Evolutionary conservation across 805 yeast species (phyloP).

Genomic region (Maudiozyma pseudohumilis): DNA sequence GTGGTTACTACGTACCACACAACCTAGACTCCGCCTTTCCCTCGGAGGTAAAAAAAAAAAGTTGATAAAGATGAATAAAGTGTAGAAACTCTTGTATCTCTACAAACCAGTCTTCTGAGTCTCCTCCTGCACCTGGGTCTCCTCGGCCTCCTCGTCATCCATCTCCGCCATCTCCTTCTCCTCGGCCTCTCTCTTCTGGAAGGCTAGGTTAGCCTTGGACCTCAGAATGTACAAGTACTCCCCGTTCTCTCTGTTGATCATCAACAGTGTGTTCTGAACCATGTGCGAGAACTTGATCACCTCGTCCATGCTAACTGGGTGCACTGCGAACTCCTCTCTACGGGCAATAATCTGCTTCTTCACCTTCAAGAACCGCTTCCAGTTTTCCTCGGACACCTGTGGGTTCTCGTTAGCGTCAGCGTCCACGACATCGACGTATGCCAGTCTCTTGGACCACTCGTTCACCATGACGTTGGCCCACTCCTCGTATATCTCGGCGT

Average conservation of each 20-base stretch:
- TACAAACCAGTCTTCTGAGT: no score
- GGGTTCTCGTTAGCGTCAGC: slow-evolving; percentile 25
- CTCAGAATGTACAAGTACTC: slow-evolving; percentile 48
- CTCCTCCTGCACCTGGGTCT: slow-evolving; percentile 5
- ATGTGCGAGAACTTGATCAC: slow-evolving; percentile 27
- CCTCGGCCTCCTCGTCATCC: background rate
- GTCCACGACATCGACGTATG: slow-evolving; percentile 29
- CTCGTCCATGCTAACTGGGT: slow-evolving; percentile 4
- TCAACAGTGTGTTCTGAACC: slow-evolving; percentile 34
- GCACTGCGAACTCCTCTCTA: slow-evolving; percentile 41
- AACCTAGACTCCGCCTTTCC: no score
- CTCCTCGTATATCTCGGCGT: slow-evolving; percentile 62
- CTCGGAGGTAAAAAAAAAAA: no score
- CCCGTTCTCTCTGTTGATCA: slow-evolving; percentile 49
- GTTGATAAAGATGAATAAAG: no score
- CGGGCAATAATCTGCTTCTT: slow-evolving; percentile 46
- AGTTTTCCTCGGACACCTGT: slow-evolving; percentile 37
- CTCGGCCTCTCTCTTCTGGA: slow-evolving; percentile 42
- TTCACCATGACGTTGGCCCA: slow-evolving; percentile 58
- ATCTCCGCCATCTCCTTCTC: slow-evolving; percentile 25
- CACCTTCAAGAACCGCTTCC: slow-evolving; percentile 51
- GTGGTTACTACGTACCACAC: no score
- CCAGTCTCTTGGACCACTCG: slow-evolving; percentile 54
- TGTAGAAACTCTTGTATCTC: no score
- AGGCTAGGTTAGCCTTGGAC: slow-evolving; percentile 48